phyloP scores from a whole-genome alignment of 768 basidiomycete genomes.

The Xerocomellus dryophilus region DNA sequence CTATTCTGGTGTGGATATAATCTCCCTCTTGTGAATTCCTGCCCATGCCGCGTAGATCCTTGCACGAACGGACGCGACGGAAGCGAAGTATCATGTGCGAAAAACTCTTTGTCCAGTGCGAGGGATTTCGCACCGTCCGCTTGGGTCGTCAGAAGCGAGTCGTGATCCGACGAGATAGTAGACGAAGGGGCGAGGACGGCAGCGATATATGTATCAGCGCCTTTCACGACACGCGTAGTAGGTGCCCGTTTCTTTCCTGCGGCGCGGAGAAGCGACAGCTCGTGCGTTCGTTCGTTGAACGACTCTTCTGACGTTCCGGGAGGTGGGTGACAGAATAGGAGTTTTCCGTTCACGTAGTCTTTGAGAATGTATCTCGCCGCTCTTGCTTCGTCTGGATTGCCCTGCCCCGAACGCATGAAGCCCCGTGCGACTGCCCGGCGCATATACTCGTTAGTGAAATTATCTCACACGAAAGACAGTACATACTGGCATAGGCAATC shows the following conservation, averaged over 20 bases:
- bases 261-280: constrained; percentile 54
- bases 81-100: constrained; percentile 52
- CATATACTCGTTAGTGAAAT: constrained; percentile 14
- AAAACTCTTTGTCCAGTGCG: constrained; percentile 82
- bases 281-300: constrained; percentile 75
- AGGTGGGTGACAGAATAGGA: constrained; percentile 90
- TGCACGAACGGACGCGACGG: constrained; percentile 64
- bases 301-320: constrained; percentile 59
- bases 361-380: constrained; percentile 91
- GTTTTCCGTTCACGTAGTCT: constrained; percentile 93
- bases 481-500: constrained; percentile 89
- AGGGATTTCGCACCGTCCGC: constrained; percentile 51
- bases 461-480: not conserved
- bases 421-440: constrained; percentile 78
- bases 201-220: constrained; percentile 77
- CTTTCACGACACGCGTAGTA: constrained; percentile 77
- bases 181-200: not conserved
- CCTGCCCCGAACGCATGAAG: constrained; percentile 89
- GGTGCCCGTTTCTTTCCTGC: constrained; percentile 88
- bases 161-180: constrained; percentile 11
- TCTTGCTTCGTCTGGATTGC: constrained; percentile 95
- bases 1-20: constrained; percentile 83
- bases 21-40: constrained; percentile 59
- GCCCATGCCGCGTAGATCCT: constrained; percentile 53
- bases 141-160: constrained; percentile 27